phyloP scores from a whole-genome alignment of 192 early-diverging fungal species.

The Coemansia sp. region DNA sequence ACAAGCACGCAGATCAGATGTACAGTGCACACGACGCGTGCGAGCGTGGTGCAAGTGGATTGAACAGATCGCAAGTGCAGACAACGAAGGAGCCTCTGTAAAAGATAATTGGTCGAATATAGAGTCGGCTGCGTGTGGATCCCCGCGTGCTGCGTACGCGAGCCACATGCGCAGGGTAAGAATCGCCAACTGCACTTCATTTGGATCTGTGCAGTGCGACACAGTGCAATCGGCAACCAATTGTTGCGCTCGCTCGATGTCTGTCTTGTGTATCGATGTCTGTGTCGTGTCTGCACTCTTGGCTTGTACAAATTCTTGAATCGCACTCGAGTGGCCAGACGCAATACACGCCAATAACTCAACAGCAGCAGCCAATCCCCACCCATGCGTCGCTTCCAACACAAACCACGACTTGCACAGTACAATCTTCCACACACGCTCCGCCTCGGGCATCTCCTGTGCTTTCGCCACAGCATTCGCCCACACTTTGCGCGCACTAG shows the following conservation, averaged over 20 bases:
- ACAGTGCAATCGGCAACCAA: neutral
- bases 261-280: neutral
- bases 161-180: slow-evolving; percentile 19
- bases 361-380: slow-evolving; percentile 13
- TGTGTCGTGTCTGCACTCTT: neutral
- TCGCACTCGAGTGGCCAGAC: neutral
- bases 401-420: slow-evolving; percentile 36
- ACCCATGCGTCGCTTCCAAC: slow-evolving; percentile 24
- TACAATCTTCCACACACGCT: slow-evolving; percentile 19
- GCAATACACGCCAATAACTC: slow-evolving; percentile 2
- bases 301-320: neutral
- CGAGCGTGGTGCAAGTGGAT: slow-evolving; percentile 24
- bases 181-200: slow-evolving; percentile 13
- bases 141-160: slow-evolving; percentile 13
- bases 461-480: slow-evolving; percentile 5
- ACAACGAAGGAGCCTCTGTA: neutral
- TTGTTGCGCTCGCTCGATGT: slow-evolving; percentile 9
- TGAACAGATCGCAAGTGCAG: slow-evolving; percentile 27
- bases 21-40: slow-evolving; percentile 18
- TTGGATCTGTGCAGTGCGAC: neutral
- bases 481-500: slow-evolving; percentile 34
- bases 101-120: neutral
- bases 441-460: neutral
- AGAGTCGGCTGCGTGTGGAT: neutral
- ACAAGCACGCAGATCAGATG: slow-evolving; percentile 22